A percentile compares a stretch with the other conserved stretches of the same genome.
Conservation (phyloP, 2,329 filamentous ascomycete genomes). For the Claviceps cyperi region DNA sequence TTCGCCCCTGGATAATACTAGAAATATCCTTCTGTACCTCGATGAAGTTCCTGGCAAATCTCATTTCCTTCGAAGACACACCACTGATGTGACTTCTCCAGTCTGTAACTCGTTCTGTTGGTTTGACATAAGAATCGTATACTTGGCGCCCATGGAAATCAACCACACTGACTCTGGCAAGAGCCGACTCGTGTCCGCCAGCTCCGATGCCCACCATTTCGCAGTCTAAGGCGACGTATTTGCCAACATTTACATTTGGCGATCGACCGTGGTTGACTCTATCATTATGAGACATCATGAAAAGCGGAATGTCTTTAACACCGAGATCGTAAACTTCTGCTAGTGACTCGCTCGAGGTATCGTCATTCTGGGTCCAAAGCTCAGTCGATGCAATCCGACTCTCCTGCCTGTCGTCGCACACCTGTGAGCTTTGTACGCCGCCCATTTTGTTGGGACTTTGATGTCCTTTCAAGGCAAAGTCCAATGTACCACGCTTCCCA, state of each 20-base stretch:
- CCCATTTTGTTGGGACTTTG: constrained; percentile 32
- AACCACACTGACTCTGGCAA: constrained; percentile 79
- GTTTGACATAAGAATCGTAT: constrained; percentile 84
- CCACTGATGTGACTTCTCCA: constrained; percentile 84
- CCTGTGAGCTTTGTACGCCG: constrained; percentile 34
- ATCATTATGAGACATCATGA: constrained; percentile 31
- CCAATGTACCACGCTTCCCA: constrained; percentile 2
- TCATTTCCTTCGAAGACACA: constrained; percentile 60
- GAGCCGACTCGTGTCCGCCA: constrained; percentile 53
- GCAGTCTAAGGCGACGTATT: constrained; percentile 88
- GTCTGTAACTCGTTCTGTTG: constrained; percentile 66
- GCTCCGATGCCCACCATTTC: constrained; percentile 91
- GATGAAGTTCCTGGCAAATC: constrained; percentile 53
- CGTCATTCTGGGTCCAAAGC: constrained; percentile 46
- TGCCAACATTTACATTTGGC: constrained; percentile 55
- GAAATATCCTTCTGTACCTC: constrained; percentile 63
- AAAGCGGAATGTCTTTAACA: constrained; percentile 30
- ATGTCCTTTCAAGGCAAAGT: constrained; percentile 7
- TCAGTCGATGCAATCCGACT: constrained; percentile 39
- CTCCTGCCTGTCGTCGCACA: constrained; percentile 22
- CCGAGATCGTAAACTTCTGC: constrained; percentile 47
- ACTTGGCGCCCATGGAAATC: constrained; percentile 88
- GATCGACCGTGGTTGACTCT: constrained; percentile 51
- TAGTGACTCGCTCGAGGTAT: constrained; percentile 44
- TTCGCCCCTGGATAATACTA: constrained; percentile 50